These are phyloP conservation scores for Trypanosomatidae sp. DNA, from an alignment of 208 protist genomes.

Conservation along the genomic window DNA sequence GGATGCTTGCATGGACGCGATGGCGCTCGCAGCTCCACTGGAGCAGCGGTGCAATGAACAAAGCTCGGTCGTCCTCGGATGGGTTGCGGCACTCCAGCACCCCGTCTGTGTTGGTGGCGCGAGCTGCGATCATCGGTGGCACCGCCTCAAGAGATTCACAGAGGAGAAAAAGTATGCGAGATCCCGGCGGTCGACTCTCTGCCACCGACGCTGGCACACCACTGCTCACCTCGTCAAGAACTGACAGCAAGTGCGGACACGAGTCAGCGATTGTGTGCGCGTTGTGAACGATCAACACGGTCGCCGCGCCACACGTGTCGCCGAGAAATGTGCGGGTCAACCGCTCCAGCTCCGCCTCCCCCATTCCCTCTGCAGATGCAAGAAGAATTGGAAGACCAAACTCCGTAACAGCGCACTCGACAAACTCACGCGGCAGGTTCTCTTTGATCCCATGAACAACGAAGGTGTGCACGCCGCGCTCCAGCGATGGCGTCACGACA, in stretches of 20 bases:
- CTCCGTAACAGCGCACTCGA: constrained; percentile 33
- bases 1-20: constrained; percentile 45
- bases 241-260: constrained; percentile 41
- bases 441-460: constrained; percentile 73
- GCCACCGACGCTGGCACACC: not conserved
- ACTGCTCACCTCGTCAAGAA: constrained; percentile 33
- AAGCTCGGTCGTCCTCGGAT: constrained; percentile 51
- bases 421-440: constrained; percentile 55
- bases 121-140: constrained; percentile 62
- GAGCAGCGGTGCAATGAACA: constrained; percentile 29
- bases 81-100: constrained; percentile 78
- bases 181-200: not conserved
- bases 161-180: constrained; percentile 55
- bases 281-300: constrained; percentile 57
- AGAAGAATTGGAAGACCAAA: constrained; percentile 46
- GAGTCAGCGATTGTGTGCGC: constrained; percentile 45
- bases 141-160: constrained; percentile 73
- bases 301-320: constrained; percentile 16
- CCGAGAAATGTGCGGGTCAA: constrained; percentile 36
- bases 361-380: constrained; percentile 41
- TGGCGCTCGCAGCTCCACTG: constrained; percentile 19
- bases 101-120: constrained; percentile 61
- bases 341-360: constrained; percentile 37
- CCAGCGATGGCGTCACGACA: constrained; percentile 17
- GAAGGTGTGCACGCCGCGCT: constrained; percentile 33